phyloP scores from a whole-genome alignment of 768 basidiomycete species.

The Suillus subalutaceus region DNA sequence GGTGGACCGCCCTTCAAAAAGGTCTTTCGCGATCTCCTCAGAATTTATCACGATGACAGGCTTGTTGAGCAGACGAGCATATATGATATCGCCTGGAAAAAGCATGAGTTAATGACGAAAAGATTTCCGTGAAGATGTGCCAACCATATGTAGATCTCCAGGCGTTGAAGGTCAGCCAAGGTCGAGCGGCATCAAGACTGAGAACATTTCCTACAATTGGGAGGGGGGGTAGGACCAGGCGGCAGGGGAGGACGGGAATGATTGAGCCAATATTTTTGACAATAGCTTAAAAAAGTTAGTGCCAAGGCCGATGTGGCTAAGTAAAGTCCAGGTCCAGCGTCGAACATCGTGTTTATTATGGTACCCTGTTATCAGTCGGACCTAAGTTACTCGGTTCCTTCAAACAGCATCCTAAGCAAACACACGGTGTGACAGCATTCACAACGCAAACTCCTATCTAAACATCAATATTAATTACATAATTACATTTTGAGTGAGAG shows the following conservation, averaged over 20 bases:
- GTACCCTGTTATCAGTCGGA: too few relatives aligned
- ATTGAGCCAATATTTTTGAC: too few relatives aligned
- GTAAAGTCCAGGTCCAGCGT: too few relatives aligned
- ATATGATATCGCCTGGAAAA: constrained; percentile 24
- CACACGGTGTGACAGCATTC: too few relatives aligned
- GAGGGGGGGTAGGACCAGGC: constrained; percentile 20
- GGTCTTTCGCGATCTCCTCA: constrained; percentile 23
- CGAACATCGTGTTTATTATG: too few relatives aligned
- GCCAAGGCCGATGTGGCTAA: too few relatives aligned
- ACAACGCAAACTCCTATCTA: too few relatives aligned
- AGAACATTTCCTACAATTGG: constrained; percentile 22
- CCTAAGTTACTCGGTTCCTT: too few relatives aligned
- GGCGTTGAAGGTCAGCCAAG: constrained; percentile 24
- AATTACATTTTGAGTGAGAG: too few relatives aligned
- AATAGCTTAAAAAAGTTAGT: too few relatives aligned
- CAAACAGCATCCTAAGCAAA: too few relatives aligned
- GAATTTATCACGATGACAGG: constrained; percentile 17
- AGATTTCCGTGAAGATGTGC: background rate
- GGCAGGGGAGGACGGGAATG: constrained; percentile 2
- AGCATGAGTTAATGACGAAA: background rate
- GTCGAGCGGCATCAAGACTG: constrained; percentile 19
- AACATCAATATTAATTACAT: too few relatives aligned
- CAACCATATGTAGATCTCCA: constrained; percentile 24
- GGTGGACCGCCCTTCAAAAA: constrained; percentile 29
- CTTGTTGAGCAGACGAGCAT: constrained; percentile 23